phyloP scores from a whole-genome alignment of 306 rosid genomes.

The Styphnolobium japonicum region DNA sequence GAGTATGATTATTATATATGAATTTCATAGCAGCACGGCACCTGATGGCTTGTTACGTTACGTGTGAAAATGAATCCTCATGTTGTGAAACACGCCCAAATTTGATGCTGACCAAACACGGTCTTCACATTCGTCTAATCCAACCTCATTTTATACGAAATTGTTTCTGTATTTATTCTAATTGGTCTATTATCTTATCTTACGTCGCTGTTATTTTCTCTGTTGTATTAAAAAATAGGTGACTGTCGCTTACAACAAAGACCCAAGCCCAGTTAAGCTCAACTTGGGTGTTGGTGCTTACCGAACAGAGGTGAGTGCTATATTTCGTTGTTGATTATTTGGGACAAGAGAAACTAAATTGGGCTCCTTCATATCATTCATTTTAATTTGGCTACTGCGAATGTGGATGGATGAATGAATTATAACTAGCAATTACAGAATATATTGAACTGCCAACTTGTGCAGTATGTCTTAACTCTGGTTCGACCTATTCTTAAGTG shows the following conservation, averaged over 20 bases:
- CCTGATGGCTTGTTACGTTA: conserved; percentile 1
- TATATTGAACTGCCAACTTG: not conserved
- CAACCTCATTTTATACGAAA: not conserved
- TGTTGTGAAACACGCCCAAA: not conserved
- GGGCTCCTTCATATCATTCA: not conserved
- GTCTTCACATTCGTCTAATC: not conserved
- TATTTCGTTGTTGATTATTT: not conserved
- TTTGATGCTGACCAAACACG: not conserved
- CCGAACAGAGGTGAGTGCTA: conserved; percentile 80
- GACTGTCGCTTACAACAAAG: conserved; percentile 90
- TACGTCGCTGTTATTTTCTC: too few relatives aligned
- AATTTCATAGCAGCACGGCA: conserved; percentile 1
- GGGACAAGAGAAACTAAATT: not conserved
- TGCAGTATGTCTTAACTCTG: not conserved
- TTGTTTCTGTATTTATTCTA: not conserved
- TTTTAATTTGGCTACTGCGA: conserved; percentile 10
- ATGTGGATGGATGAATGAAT: not conserved
- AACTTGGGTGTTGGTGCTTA: conserved; percentile 98
- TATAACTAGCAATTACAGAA: not conserved
- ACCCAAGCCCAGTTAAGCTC: conserved; percentile 82
- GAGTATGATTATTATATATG: too few relatives aligned
- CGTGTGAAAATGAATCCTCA: not conserved
- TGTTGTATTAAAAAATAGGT: conserved; percentile 47
- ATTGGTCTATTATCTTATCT: conserved; percentile 1
- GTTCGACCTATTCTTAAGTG: not conserved